Base-by-base conservation (phyloP, 345 rosid species). In the Punica granatum region DNA sequence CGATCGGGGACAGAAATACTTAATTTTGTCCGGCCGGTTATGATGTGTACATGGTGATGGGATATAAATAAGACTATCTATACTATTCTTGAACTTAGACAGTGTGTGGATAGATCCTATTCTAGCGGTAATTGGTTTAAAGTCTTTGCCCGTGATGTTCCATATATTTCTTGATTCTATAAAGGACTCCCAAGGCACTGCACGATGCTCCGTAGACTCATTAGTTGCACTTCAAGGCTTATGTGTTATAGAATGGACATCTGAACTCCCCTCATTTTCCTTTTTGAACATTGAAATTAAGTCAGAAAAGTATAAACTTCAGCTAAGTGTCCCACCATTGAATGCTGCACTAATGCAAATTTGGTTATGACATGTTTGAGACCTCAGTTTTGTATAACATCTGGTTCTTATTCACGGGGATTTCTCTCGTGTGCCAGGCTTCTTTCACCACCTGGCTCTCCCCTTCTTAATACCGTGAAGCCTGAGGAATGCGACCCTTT, bases 381-480 rank as follows among this genome's bases (percentile, higher is more conserved):
- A n/a, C 0, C 8, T 6, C 13, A 18, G 25, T 25, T 31, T 46
- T 34, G 23, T 34, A n/a, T 49, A 25, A 32, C 6, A 1, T 15
- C 25, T 14, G 19, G 48, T 34, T 15, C 15, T 56, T 25, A 28
- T 51, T 33, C 37, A 53, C n/a, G 53, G 64, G 23, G 49, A 28
- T 56, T n/a, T 70, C 19, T 48, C 19, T 61, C 66, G 56, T 67
- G 30, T 63, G 54, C 66, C 83, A 92, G 98, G 98, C 92, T 92
- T 72, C 84, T 92, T 26, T 83, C 96, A 14, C 98, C 98, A 13
- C 98, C 98, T 0, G 97, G 86, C 21, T 86, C 96, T 2, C 95
- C 92, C 18, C 78, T 79, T 19, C 75, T 87, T 67, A 80, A 88
- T 70, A 78, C 86, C 68, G 75, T 82, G 75, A 94, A 86, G 70